phyloP scores from a whole-genome alignment of 2,329 filamentous ascomycete genomes.

The Monosporascus sp. region DNA sequence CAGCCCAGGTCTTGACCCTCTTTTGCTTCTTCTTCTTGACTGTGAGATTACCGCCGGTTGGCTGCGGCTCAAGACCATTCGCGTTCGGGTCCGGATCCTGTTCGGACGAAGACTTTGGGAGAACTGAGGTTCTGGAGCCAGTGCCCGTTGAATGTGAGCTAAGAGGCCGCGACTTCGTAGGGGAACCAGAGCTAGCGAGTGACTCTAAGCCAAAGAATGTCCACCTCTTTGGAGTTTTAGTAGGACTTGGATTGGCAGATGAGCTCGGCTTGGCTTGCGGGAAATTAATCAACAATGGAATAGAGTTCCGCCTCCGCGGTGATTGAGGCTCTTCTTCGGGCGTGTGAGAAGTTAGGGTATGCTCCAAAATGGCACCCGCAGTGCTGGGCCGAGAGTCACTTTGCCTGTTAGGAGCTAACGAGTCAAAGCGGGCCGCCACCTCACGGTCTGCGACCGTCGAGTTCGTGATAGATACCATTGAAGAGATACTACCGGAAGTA shows the following conservation, averaged over 20 bases:
- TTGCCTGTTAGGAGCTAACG: slow-evolving; percentile 36
- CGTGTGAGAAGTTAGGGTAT: slow-evolving; percentile 33
- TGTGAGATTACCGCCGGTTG: slow-evolving; percentile 26
- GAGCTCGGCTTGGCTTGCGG: slow-evolving; percentile 29
- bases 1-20: slow-evolving; percentile 70
- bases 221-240: slow-evolving; percentile 52
- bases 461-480: slow-evolving; percentile 59
- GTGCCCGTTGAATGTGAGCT: slow-evolving; percentile 43
- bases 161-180: slow-evolving; percentile 40
- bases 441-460: slow-evolving; percentile 36
- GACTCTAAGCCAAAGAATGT: slow-evolving; percentile 59
- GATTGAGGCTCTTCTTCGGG: slow-evolving; percentile 28
- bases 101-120: slow-evolving; percentile 30
- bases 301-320: slow-evolving; percentile 53
- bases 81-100: slow-evolving; percentile 27
- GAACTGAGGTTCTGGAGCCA: slow-evolving; percentile 20
- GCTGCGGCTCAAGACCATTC: slow-evolving; percentile 16
- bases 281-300: slow-evolving; percentile 46
- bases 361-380: slow-evolving; percentile 64
- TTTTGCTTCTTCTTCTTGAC: slow-evolving; percentile 55
- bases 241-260: slow-evolving; percentile 40
- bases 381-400: slow-evolving; percentile 59
- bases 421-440: slow-evolving; percentile 30
- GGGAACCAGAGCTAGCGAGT: slow-evolving; percentile 39
- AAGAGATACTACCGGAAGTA: slow-evolving; percentile 74